Evolutionary conservation across 441 rosid genomes (phyloP).

Genomic region (Erodium moschatum): DNA sequence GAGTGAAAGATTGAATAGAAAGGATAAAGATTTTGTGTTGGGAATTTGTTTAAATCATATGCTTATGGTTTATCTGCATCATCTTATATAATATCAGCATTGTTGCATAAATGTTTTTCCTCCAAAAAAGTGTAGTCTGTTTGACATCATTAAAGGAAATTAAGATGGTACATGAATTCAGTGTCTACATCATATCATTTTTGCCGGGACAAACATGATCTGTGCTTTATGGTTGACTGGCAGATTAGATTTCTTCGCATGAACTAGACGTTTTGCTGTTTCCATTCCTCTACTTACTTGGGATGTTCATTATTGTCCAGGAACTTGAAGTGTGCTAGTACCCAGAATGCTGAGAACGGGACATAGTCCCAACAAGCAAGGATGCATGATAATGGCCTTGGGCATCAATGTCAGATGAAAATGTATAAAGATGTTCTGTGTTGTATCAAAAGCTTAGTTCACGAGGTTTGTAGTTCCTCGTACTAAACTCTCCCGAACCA

Average conservation of each 20-base stretch:
- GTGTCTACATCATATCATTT: not conserved
- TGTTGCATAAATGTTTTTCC: too few relatives aligned
- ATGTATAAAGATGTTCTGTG: not conserved
- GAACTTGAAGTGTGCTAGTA: constrained; percentile 21
- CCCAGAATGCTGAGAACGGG: not conserved
- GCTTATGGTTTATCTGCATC: not conserved
- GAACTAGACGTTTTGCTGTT: not conserved
- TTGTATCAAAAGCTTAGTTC: not conserved
- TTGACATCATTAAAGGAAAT: too few relatives aligned
- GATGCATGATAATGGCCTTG: not conserved
- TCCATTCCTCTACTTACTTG: not conserved
- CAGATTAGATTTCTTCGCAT: too few relatives aligned
- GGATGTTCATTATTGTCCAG: constrained; percentile 22
- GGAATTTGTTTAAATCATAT: not conserved
- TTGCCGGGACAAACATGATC: not conserved
- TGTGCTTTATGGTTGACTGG: too few relatives aligned
- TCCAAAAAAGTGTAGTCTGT: too few relatives aligned
- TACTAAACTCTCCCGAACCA: not conserved
- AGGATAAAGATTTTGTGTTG: not conserved
- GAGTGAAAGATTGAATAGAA: not conserved
- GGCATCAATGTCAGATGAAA: too few relatives aligned
- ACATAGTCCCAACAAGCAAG: not conserved
- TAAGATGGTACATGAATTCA: too few relatives aligned
- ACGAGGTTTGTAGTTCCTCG: not conserved
- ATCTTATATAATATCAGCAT: not conserved